Evolutionary conservation across 768 basidiomycete species (phyloP).

Genomic region (Cystofilobasidium capitatum): DNA sequence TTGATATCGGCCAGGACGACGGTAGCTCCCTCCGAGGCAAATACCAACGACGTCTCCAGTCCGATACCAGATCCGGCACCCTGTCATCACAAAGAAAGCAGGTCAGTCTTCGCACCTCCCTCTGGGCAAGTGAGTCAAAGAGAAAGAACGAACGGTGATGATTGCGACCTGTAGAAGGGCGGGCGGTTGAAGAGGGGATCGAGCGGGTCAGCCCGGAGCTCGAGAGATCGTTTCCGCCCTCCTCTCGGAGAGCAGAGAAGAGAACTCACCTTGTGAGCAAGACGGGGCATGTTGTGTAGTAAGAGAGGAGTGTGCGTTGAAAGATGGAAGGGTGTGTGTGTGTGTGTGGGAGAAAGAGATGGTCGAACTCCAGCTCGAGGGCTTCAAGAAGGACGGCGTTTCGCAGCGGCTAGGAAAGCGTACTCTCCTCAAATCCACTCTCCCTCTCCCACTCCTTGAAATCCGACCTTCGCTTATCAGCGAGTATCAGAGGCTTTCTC

Average conservation of each 20-base stretch:
- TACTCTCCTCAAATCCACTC: too few relatives aligned
- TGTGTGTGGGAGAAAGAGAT: background rate
- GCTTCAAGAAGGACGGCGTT: too few relatives aligned
- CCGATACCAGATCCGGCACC: slow-evolving; percentile 59
- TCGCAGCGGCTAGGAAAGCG: too few relatives aligned
- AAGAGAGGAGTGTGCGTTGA: background rate
- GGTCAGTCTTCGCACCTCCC: too few relatives aligned
- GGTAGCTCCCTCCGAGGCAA: slow-evolving; percentile 88
- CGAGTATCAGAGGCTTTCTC: too few relatives aligned
- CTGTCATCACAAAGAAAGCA: background rate
- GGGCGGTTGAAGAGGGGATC: background rate
- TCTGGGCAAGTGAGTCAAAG: too few relatives aligned
- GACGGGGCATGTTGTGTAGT: background rate
- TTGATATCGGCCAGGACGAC: slow-evolving; percentile 86
- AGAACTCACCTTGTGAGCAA: slow-evolving; percentile 16
- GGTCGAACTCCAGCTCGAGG: too few relatives aligned
- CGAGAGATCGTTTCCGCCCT: background rate
- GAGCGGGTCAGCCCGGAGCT: background rate
- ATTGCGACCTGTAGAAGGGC: slow-evolving; percentile 8
- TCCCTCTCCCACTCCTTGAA: too few relatives aligned
- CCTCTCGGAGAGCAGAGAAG: background rate
- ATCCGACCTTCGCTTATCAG: too few relatives aligned
- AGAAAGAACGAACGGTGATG: slow-evolving; percentile 11
- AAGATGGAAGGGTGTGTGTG: background rate
- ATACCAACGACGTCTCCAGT: slow-evolving; percentile 86